Percentiles rank a stretch among this genome's conserved stretches.
phyloP scores from a whole-genome alignment of 495 filamentous ascomycete species.

The Penicillium longicatenatum region DNA sequence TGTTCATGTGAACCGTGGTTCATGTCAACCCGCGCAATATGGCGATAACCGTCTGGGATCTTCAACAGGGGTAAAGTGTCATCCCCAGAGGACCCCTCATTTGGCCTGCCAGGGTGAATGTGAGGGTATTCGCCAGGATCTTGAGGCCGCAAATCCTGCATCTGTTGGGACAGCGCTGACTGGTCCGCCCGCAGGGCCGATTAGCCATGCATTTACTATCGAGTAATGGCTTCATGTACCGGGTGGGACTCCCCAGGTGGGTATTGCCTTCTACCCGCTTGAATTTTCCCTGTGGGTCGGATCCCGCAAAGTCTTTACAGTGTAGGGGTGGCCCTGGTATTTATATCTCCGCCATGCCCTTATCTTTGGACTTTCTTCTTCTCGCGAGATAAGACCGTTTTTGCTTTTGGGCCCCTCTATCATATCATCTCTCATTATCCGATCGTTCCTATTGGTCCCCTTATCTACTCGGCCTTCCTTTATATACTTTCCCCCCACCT shows the following conservation, averaged over 20 bases:
- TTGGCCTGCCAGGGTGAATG: constrained; percentile 18
- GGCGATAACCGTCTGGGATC: not conserved
- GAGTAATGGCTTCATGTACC: constrained; percentile 29
- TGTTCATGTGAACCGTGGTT: constrained; percentile 16
- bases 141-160: constrained; percentile 1
- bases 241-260: constrained; percentile 18
- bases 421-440: constrained; percentile 5
- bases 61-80: not conserved
- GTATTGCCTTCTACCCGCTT: constrained; percentile 6
- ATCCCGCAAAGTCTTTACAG: not conserved
- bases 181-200: constrained; percentile 7
- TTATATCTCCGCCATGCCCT: constrained; percentile 27
- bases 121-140: constrained; percentile 20
- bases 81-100: constrained; percentile 5
- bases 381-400: constrained; percentile 3
- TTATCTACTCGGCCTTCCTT: constrained; percentile 13
- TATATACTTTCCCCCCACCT: constrained; percentile 3
- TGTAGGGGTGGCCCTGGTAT: constrained; percentile 14
- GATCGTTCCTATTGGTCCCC: constrained; percentile 7
- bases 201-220: constrained; percentile 23
- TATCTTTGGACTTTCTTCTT: constrained; percentile 17
- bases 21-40: not conserved
- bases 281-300: constrained; percentile 14
- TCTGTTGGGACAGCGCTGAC: constrained; percentile 4
- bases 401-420: not conserved